phyloP scores from a whole-genome alignment of 192 early-diverging fungal genomes.

The Linnemannia zychae region DNA sequence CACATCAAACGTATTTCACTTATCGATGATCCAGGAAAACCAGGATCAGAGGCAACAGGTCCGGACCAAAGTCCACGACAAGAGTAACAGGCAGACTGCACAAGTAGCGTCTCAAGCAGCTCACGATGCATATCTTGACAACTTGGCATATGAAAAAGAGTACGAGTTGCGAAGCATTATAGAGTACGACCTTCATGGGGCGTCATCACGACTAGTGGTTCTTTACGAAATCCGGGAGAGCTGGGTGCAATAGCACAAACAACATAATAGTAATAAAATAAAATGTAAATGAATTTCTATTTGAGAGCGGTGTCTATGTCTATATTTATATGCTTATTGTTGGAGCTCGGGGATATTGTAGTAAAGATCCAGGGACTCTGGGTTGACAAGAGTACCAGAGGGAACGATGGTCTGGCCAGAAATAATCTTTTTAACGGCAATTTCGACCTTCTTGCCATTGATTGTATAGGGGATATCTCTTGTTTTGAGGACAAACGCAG shows the following conservation, averaged over 20 bases:
- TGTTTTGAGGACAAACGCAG: constrained; percentile 85
- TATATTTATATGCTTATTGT: constrained; percentile 20
- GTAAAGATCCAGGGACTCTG: constrained; percentile 87
- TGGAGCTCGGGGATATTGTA: constrained; percentile 81
- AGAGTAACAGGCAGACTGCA: not conserved
- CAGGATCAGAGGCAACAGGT: not conserved
- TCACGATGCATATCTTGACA: not conserved
- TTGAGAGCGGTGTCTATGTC: not conserved
- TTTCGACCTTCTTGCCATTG: constrained; percentile 98
- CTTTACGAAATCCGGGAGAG: not conserved
- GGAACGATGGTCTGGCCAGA: constrained; percentile 86
- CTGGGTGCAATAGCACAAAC: not conserved
- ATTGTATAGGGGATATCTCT: constrained; percentile 94
- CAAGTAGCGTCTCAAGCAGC: not conserved
- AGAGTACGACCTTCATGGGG: not conserved
- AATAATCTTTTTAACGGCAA: constrained; percentile 92
- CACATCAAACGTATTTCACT: no score
- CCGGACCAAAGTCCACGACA: not conserved
- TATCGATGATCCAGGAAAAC: no score
- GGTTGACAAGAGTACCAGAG: constrained; percentile 88
- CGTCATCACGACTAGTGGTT: not conserved
- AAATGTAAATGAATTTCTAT: not conserved
- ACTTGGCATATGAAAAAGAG: not conserved
- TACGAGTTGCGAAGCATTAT: not conserved
- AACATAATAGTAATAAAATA: not conserved